These are phyloP conservation scores for Leccinum incarnatum DNA, from an alignment of 768 basidiomycete genomes.

Conservation along the genomic window DNA sequence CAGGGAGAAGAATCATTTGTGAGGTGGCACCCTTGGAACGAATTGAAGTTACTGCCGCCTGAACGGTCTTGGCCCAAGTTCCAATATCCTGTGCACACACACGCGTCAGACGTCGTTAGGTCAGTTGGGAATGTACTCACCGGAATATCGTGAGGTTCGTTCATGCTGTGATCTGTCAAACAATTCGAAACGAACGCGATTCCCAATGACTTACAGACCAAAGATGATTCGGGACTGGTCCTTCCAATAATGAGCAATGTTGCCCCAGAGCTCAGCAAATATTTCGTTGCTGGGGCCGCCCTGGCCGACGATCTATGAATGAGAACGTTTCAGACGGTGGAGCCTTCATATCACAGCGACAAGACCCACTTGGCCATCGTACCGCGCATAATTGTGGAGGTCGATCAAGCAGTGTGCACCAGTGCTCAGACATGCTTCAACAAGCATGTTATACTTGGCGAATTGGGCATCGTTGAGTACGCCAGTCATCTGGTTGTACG, in stretches of 20 bases:
- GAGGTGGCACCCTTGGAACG: conserved; percentile 48
- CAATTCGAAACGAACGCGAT: neutral
- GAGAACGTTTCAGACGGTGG: neutral
- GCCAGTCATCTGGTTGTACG: conserved; percentile 37
- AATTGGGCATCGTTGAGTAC: conserved; percentile 44
- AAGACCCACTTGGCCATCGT: conserved; percentile 39
- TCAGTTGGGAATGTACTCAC: conserved; percentile 43
- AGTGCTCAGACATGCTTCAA: conserved; percentile 38
- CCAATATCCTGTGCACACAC: conserved; percentile 34
- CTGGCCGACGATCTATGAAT: conserved; percentile 52
- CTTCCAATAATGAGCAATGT: conserved; percentile 50
- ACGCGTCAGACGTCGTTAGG: neutral
- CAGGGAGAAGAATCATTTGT: conserved; percentile 59
- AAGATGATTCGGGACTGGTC: conserved; percentile 43
- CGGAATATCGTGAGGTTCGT: conserved; percentile 61
- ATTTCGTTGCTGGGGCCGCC: conserved; percentile 55
- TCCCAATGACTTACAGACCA: conserved; percentile 39
- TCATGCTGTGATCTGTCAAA: conserved; percentile 42
- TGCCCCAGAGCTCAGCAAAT: conserved; percentile 52
- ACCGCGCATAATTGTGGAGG: conserved; percentile 61
- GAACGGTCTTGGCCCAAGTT: conserved; percentile 50
- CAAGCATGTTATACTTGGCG: conserved; percentile 49
- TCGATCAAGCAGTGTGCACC: conserved; percentile 57
- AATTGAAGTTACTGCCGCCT: conserved; percentile 62
- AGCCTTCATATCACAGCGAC: neutral